Evolutionary conservation across 2,329 filamentous ascomycete species (phyloP).

Genomic region (Beauveria medogensis): DNA sequence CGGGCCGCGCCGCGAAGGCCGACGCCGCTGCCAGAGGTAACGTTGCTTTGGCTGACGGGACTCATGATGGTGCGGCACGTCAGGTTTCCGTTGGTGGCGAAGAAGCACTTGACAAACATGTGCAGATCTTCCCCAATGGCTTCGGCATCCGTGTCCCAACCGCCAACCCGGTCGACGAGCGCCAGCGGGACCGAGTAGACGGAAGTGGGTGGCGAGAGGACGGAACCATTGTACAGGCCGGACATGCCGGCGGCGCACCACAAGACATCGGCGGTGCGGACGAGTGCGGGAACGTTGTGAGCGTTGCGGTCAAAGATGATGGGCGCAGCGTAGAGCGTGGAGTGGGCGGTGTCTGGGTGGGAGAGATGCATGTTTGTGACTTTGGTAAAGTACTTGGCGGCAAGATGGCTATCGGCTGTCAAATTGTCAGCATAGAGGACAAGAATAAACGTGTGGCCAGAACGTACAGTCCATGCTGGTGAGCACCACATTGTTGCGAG

Average conservation of each 20-base stretch:
- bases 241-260: conserved; percentile 66
- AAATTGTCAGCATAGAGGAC: background rate
- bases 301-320: conserved; percentile 70
- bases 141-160: conserved; percentile 63
- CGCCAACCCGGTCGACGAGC: conserved; percentile 59
- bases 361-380: conserved; percentile 56
- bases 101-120: conserved; percentile 74
- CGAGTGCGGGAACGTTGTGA: conserved; percentile 56
- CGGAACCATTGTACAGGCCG: conserved; percentile 55
- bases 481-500: conserved; percentile 55
- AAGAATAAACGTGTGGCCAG: background rate
- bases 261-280: conserved; percentile 63
- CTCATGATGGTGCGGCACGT: conserved; percentile 56
- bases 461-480: conserved; percentile 65
- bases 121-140: conserved; percentile 70
- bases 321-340: conserved; percentile 60
- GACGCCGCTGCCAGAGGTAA: conserved; percentile 46
- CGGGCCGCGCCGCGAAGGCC: conserved; percentile 45
- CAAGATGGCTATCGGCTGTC: conserved; percentile 63
- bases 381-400: conserved; percentile 57
- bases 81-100: conserved; percentile 61
- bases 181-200: conserved; percentile 64
- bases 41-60: conserved; percentile 66
- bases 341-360: conserved; percentile 50
- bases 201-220: conserved; percentile 62